A percentile compares a stretch with the other conserved stretches of the same genome.
Evolutionary conservation across 345 rosid genomes (phyloP).

Genomic region (Corymbia maculata): DNA sequence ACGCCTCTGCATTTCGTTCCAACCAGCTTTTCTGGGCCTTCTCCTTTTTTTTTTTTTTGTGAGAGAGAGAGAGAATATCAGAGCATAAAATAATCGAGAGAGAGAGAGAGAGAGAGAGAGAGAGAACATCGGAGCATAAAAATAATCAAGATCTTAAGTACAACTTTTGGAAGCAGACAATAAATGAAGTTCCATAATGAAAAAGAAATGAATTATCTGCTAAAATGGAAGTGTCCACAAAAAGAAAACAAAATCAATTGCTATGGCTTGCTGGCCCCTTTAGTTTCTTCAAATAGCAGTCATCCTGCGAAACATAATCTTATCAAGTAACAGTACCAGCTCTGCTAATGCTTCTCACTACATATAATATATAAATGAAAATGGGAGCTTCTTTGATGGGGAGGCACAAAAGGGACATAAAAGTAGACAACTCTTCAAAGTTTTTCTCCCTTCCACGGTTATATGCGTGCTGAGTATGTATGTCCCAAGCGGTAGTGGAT

Average conservation of each 20-base stretch:
- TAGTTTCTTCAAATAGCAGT: not conserved
- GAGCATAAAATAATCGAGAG: too few species aligned
- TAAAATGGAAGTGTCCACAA: not conserved
- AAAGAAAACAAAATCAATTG: not conserved
- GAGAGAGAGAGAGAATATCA: not conserved
- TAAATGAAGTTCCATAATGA: not conserved
- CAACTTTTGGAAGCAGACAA: not conserved
- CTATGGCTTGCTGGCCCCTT: not conserved
- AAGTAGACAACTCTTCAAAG: not conserved
- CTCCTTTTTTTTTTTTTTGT: constrained; percentile 26
- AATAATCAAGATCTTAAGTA: not conserved
- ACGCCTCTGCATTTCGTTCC: constrained; percentile 67
- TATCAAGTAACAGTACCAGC: not conserved
- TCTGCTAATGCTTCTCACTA: not conserved
- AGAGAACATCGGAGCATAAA: not conserved
- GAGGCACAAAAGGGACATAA: not conserved
- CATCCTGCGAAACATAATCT: not conserved
- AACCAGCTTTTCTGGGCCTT: constrained; percentile 79
- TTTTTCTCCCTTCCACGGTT: not conserved
- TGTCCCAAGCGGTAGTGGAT: not conserved
- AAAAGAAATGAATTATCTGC: not conserved
- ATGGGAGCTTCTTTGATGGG: not conserved
- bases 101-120: not conserved
- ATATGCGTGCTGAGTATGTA: not conserved
- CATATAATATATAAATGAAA: not conserved